Conservation (phyloP, 495 filamentous ascomycete species). For the Aspergillus affinis region DNA sequence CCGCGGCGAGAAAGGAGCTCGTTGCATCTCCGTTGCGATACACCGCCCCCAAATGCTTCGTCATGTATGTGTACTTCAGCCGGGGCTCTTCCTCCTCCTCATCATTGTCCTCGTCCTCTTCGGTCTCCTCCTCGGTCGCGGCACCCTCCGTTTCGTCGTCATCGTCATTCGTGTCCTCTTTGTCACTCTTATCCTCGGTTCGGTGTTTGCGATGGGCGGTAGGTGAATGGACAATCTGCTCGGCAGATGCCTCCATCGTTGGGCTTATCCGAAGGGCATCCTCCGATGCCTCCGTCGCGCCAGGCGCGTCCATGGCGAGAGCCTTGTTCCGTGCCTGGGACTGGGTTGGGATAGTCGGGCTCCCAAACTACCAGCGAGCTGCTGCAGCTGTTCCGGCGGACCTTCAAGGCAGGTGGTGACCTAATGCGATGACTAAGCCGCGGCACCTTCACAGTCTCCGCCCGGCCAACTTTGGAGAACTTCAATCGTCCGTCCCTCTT, state of each 20-base stretch:
- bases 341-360: background rate
- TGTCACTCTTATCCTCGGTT: slow-evolving; percentile 20
- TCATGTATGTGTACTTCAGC: slow-evolving; percentile 87
- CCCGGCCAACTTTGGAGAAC: background rate
- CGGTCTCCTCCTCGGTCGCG: slow-evolving; percentile 39
- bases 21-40: slow-evolving; percentile 96
- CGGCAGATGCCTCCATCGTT: slow-evolving; percentile 20
- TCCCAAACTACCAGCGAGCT: background rate
- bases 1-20: slow-evolving; percentile 82
- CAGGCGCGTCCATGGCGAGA: slow-evolving; percentile 48
- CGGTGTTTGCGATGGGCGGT: slow-evolving; percentile 18
- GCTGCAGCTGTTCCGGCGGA: background rate
- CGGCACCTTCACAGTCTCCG: background rate
- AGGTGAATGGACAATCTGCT: slow-evolving; percentile 15
- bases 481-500: slow-evolving; percentile 9
- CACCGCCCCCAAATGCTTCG: slow-evolving; percentile 70
- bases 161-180: slow-evolving; percentile 22
- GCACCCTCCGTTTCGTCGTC: slow-evolving; percentile 30
- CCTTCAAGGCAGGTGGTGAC: background rate
- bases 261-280: slow-evolving; percentile 21
- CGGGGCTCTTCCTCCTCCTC: slow-evolving; percentile 94
- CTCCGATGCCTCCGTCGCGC: slow-evolving; percentile 35
- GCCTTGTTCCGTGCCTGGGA: slow-evolving; percentile 29
- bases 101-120: slow-evolving; percentile 73
- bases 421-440: slow-evolving; percentile 3